Base-by-base conservation (phyloP, 164 flowering plant species). In the Vitis cinerea region DNA sequence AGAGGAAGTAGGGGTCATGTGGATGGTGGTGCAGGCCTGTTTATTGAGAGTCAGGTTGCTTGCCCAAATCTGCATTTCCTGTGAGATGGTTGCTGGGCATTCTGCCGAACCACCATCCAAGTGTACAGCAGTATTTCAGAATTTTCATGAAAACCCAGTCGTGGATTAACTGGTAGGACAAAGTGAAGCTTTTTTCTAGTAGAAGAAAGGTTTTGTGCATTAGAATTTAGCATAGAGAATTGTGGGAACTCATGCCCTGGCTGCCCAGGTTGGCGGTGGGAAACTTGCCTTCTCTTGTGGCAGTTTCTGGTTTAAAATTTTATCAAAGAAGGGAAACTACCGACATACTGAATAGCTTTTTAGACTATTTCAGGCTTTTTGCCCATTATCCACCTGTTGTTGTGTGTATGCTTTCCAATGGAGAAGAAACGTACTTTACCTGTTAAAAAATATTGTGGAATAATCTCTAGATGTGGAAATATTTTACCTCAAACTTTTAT, bases 231-330 rank as follows among this genome's bases (percentile, higher is more conserved):
- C 72, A 27, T 27, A 63, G 59, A 61, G 60, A 57, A 10, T 58
- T 50, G 27, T 59, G 44, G 62, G 57, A 63, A 27, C 52, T 71
- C 10, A 27, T 66, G 70, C 62, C 75, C 61, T 80, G 77, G 79
- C 83, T 84, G 85, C 87, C 87, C 87, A 84, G 87, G 87, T 78
- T 74, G 82, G 87, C 78, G 61, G 61, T 69, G 66, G 51, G 64
- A 66, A 7, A 67, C 50, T 48, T 72, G 85, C 82, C 80, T 80
- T 82, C 84, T 72, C 87, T 84, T 23, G 87, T 77, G 87, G 87
- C 85, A 82, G 85, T 76, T 73, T 73, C 76, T 75, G 83, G 75
- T 59, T 44, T 50, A 67, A 61, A 65, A 56, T 67, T 72, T 64
- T 63, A 55, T 14, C 27, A 59, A 50, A 50, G 50, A 63, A 50